Evolutionary conservation across 805 yeast genomes (phyloP), one percentile per base, ranked within the genome.

Genomic region (Candida taoyuanica): DNA sequence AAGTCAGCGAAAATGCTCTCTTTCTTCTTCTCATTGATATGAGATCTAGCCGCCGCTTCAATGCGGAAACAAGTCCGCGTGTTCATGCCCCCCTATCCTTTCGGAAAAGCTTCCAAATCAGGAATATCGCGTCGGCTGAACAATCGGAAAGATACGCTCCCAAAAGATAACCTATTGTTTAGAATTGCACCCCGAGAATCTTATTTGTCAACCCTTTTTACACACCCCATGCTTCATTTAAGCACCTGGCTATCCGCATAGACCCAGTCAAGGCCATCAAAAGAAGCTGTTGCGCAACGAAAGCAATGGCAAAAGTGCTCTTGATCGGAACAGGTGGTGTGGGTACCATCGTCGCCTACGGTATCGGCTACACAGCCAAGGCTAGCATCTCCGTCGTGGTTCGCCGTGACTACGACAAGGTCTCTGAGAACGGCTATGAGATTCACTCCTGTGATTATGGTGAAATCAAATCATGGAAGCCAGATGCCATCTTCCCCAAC

Each of bases 301-400:
- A 9, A 28, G 16, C 33, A 13, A 25, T 19, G 12, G 54, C 61
- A 12, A 59, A 66, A 36, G 77, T 80, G 14, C 64, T 85, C 11
- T 64, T 85, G 9, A 71, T 85, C 28, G 95, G 95, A 9, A 73
- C 86, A 30, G 96, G 95, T 13, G 95, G 95, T 27, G 93, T 86
- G 9, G 96, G 96, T 26, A 71, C 86, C 14, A 74, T 86, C 24
- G 79, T 82, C 3, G 85, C 94, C 0, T 70, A 79, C 34, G 75
- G 84, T 0, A 64, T 86, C 23, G 68, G 66, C 47, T 56, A 58
- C 29, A 65, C 70, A 31, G 74, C 71, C 0, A 58, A 65, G 30
- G 67, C 76, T 8, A 64, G 65, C 17, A 78, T 83, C 11, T 75
- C 87, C 3, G 64, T 76, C 12, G 82, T 81, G 5, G 71, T 80